phyloP scores from a whole-genome alignment of 208 protist genomes.

The Vickermania ingenoplastis region DNA sequence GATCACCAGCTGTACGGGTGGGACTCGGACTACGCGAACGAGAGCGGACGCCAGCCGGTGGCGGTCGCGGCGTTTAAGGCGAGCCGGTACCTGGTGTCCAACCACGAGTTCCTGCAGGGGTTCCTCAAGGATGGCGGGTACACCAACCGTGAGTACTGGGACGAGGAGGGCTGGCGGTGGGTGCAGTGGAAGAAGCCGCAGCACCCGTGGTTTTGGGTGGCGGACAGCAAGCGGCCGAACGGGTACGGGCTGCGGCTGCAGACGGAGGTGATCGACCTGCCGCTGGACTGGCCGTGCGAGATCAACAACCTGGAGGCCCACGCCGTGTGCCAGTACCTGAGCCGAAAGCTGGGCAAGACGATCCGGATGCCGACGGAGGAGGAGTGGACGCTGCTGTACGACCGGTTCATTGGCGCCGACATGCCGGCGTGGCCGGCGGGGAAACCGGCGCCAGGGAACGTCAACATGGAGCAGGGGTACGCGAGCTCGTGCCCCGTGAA shows the following conservation, averaged over 20 bases:
- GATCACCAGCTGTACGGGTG: conserved; percentile 89
- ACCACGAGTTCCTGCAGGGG: conserved; percentile 85
- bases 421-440: conserved; percentile 43
- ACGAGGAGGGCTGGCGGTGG: conserved; percentile 96
- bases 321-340: conserved; percentile 92
- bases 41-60: conserved; percentile 44
- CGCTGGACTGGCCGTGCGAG: conserved; percentile 93
- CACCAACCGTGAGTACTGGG: conserved; percentile 85
- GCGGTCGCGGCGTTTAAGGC: conserved; percentile 89
- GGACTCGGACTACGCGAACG: conserved; percentile 93
- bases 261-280: conserved; percentile 89
- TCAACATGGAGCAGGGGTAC: conserved; percentile 84
- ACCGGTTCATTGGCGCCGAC: conserved; percentile 73
- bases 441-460: conserved; percentile 62
- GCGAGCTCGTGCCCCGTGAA: conserved; percentile 77
- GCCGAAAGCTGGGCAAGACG: conserved; percentile 62
- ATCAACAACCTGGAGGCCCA: conserved; percentile 93
- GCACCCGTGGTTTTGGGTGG: conserved; percentile 92
- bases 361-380: conserved; percentile 86
- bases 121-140: conserved; percentile 92
- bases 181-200: conserved; percentile 83
- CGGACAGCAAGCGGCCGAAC: conserved; percentile 45
- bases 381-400: conserved; percentile 84
- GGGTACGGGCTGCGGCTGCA: conserved; percentile 86
- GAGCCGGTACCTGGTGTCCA: conserved; percentile 92